Percentiles rank a stretch among this genome's conserved stretches.
phyloP scores from a whole-genome alignment of 176 grass and related monocot species.

The Neostapfia colusana region DNA sequence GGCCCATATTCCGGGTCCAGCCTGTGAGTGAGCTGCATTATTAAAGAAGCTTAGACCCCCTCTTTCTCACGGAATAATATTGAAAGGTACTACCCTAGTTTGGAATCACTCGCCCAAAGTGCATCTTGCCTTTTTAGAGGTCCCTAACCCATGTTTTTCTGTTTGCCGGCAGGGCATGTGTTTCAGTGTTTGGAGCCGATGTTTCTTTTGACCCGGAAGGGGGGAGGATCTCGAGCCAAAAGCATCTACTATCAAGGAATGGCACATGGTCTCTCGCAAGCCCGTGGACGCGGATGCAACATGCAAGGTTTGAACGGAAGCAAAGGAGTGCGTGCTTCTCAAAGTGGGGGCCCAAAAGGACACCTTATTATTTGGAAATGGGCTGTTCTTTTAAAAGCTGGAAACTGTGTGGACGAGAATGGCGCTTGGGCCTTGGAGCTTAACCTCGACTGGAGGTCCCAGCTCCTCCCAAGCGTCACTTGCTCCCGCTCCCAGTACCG shows the following conservation, averaged over 20 bases:
- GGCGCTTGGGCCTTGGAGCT: too few relatives aligned
- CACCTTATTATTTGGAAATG: neutral
- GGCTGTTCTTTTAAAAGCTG: neutral
- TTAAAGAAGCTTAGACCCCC: neutral
- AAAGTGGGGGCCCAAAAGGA: neutral
- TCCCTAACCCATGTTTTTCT: neutral
- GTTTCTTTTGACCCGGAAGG: neutral
- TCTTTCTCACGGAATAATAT: neutral
- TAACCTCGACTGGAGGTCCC: too few relatives aligned
- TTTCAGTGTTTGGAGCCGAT: neutral
- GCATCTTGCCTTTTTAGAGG: neutral
- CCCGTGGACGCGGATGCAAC: too few relatives aligned
- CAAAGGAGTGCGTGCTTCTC: too few relatives aligned
- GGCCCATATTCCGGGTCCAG: neutral
- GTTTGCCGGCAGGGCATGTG: neutral
- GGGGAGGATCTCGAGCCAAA: neutral
- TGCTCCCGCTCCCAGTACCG: neutral
- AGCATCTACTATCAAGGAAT: neutral
- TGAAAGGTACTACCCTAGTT: neutral
- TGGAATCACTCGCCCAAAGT: neutral
- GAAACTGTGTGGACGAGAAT: neutral
- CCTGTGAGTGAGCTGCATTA: conserved; percentile 16
- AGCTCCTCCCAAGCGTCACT: too few relatives aligned
- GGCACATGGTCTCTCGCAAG: neutral
- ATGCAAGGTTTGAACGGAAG: too few relatives aligned